These are phyloP conservation scores for Phoenix roebelenii DNA, from an alignment of 176 grass and related monocot genomes.

Conservation along the genomic window DNA sequence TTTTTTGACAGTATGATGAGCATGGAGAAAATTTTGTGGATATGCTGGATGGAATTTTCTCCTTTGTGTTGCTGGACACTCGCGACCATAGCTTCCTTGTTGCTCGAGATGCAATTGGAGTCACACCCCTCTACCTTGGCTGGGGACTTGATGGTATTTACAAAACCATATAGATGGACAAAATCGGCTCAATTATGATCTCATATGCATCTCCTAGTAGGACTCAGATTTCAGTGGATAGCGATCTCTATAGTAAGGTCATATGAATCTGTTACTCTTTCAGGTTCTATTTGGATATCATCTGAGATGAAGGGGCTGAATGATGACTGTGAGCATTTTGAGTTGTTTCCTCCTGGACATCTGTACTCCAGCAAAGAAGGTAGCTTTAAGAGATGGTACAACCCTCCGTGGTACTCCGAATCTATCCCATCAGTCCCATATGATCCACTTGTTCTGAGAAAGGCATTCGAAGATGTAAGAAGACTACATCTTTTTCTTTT, in stretches of 20 bases:
- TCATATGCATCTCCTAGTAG: no score
- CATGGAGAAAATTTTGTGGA: slow-evolving; percentile 81
- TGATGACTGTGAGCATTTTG: slow-evolving; percentile 80
- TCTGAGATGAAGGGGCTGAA: slow-evolving; percentile 93
- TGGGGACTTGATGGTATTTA: slow-evolving; percentile 72
- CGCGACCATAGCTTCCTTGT: slow-evolving; percentile 63
- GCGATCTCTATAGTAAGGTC: no score
- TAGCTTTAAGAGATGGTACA: slow-evolving; percentile 76
- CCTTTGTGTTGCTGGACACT: slow-evolving; percentile 75
- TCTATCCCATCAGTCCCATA: slow-evolving; percentile 48
- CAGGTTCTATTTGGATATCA: slow-evolving; percentile 87
- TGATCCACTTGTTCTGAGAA: slow-evolving; percentile 50
- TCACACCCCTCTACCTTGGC: slow-evolving; percentile 94
- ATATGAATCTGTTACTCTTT: no score
- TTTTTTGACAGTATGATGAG: slow-evolving; percentile 54
- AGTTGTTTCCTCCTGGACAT: slow-evolving; percentile 76
- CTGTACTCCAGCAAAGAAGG: slow-evolving; percentile 65
- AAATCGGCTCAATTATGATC: no score
- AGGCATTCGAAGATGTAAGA: slow-evolving; percentile 78
- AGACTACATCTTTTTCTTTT: neutral
- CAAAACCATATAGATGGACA: no score
- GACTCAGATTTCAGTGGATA: no score
- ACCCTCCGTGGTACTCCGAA: slow-evolving; percentile 62
- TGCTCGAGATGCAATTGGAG: slow-evolving; percentile 80
- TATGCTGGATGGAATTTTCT: slow-evolving; percentile 92